These are phyloP conservation scores for Rhodocollybia butyracea DNA, from an alignment of 768 basidiomycete species.

Conservation along the genomic window DNA sequence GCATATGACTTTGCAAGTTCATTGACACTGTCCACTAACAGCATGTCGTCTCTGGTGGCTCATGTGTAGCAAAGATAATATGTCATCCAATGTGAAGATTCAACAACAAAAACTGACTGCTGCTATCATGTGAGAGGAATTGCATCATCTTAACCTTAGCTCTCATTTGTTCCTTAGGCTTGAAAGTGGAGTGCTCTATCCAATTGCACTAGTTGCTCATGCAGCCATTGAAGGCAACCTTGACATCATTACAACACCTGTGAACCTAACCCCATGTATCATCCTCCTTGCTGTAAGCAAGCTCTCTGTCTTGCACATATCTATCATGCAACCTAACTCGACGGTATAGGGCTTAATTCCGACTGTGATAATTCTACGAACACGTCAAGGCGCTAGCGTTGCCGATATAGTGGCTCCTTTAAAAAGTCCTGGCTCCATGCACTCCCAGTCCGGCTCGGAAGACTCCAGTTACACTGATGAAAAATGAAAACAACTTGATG, in stretches of 20 bases:
- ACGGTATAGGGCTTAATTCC: background rate
- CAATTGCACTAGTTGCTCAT: no score
- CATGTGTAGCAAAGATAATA: no score
- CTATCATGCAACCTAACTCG: background rate
- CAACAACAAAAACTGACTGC: no score
- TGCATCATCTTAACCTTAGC: no score
- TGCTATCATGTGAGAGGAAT: no score
- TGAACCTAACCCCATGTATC: background rate
- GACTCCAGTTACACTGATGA: no score
- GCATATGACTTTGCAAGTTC: background rate
- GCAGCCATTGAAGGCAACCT: no score
- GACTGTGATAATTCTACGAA: background rate
- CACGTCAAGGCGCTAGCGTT: background rate
- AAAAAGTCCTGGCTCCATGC: no score
- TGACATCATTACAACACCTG: background rate
- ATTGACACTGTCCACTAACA: background rate
- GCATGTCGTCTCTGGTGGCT: background rate
- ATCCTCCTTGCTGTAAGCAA: background rate
- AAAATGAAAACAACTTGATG: no score
- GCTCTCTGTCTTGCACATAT: background rate
- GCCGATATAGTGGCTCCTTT: no score
- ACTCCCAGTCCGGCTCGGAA: no score
- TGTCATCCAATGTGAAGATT: no score
- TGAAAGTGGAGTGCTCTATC: background rate
- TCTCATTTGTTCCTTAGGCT: background rate